These are phyloP conservation scores for Starmerella bacillaris DNA, from an alignment of 805 yeast genomes.

Conservation along the genomic window DNA sequence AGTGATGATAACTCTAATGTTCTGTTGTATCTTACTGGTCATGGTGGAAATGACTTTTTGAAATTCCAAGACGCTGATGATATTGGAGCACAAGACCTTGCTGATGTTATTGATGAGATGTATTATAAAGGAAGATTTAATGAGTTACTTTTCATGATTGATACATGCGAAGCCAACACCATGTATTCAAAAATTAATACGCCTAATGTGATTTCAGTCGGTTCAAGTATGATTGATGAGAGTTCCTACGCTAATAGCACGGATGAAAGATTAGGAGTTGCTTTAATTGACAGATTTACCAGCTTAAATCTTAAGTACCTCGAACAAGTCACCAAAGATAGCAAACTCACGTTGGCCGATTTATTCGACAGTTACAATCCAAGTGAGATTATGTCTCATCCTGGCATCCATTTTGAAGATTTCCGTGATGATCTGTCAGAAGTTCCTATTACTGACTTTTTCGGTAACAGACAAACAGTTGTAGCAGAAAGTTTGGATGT, in stretches of 20 bases:
- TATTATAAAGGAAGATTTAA: constrained; percentile 86
- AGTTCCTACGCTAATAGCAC: constrained; percentile 91
- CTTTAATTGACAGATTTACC: constrained; percentile 92
- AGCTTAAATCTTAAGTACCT: constrained; percentile 76
- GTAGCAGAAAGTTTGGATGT: constrained; percentile 9
- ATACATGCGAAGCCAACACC: constrained; percentile 96
- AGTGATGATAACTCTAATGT: constrained; percentile 91
- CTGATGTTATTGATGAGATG: constrained; percentile 96
- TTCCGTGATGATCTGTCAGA: constrained; percentile 46
- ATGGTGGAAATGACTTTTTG: constrained; percentile 93
- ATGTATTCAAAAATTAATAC: constrained; percentile 87
- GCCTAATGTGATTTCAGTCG: constrained; percentile 83
- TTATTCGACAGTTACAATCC: constrained; percentile 69
- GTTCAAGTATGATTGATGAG: constrained; percentile 74
- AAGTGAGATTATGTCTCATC: constrained; percentile 73
- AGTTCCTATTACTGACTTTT: constrained; percentile 76
- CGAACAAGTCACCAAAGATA: constrained; percentile 62
- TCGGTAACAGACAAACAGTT: constrained; percentile 77
- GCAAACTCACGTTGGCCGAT: constrained; percentile 60
- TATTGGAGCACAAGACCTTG: constrained; percentile 83
- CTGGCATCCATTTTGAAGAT: constrained; percentile 79
- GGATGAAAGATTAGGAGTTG: constrained; percentile 89
- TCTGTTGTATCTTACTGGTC: constrained; percentile 91
- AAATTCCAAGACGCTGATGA: constrained; percentile 98
- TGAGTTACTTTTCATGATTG: constrained; percentile 93